Base-by-base conservation (phyloP, 2,329 filamentous ascomycete species). In the Apiospora rasikravindrae region DNA sequence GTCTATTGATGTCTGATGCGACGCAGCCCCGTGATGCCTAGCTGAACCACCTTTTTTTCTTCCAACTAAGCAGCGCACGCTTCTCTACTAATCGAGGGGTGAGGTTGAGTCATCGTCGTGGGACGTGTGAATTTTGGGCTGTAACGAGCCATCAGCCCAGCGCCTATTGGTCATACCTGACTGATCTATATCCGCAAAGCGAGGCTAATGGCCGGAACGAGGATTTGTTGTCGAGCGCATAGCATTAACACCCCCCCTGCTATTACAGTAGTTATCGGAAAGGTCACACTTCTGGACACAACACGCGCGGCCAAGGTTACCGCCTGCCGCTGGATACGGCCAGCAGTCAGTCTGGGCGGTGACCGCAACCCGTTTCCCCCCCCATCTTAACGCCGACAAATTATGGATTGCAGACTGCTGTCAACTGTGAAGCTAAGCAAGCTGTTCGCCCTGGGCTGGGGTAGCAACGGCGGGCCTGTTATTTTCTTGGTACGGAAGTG, bases 91-190 rank as follows among this genome's bases (percentile, higher is more conserved):
- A 57, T 49, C 37, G 49, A 70, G 45, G 45, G 69, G 29, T 26
- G 70, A 53, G 22, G 70, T 71, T 71, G 70, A 71, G 42, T 71
- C 70, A 71, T 71, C 53, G 69, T 71, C 44, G 57, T 67, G 51
- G 69, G 51, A 44, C 69, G 42, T 47, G 47, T 42, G 22, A 42
- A 42, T 42, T 64, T 71, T 68, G 61, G 70, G 70, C 70, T 49
- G 61, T 71, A 29, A 67, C 11, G 26, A 33, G 51, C 53, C 40
- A 29, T n/a, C 33, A 24, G 37, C 22, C 42, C 26, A 29, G 57
- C 45, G 57, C 57, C 44, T 44, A 71, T 71, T 71, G 70, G 70
- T n/a, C 47, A 64, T 64, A 64, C 57, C 57, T 40, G 57, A 40
- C 57, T 40, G 57, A 64, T 33, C 53, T 61, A 57, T 37, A 64